These are phyloP conservation scores for Aspergillus carlsbadensis DNA, from an alignment of 495 filamentous ascomycete species.

Conservation along the genomic window DNA sequence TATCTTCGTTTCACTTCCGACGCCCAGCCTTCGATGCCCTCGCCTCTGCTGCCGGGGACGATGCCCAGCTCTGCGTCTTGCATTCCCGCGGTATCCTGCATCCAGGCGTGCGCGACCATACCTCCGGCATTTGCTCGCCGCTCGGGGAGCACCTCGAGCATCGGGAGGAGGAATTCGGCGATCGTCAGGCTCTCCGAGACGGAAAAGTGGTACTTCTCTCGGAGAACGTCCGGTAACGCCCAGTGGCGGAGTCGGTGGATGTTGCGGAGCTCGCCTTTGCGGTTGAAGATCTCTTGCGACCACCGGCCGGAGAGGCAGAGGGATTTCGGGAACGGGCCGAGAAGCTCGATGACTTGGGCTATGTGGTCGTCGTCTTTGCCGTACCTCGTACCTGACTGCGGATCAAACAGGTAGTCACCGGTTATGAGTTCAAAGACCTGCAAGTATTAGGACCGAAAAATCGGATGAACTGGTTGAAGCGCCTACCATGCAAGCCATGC, in stretches of 20 bases:
- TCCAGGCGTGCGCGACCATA: slow-evolving; percentile 80
- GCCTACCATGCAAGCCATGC: slow-evolving; percentile 97
- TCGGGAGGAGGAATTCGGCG: slow-evolving; percentile 82
- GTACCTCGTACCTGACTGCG: slow-evolving; percentile 98
- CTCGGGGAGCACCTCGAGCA: slow-evolving; percentile 87
- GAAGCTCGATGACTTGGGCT: slow-evolving; percentile 96
- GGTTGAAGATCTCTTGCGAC: slow-evolving; percentile 98
- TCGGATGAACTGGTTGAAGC: neutral
- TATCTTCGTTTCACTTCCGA: slow-evolving; percentile 83
- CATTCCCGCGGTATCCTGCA: slow-evolving; percentile 87
- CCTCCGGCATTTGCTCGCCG: slow-evolving; percentile 93
- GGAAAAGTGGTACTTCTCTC: slow-evolving; percentile 95
- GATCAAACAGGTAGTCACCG: slow-evolving; percentile 98
- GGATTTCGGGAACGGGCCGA: slow-evolving; percentile 89
- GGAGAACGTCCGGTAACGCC: slow-evolving; percentile 89
- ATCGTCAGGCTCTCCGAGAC: slow-evolving; percentile 75
- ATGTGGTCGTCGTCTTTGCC: slow-evolving; percentile 99
- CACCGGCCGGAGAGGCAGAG: slow-evolving; percentile 91
- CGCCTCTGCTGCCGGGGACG: slow-evolving; percentile 75
- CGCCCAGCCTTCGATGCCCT: slow-evolving; percentile 96
- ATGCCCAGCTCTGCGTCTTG: slow-evolving; percentile 69
- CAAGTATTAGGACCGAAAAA: neutral
- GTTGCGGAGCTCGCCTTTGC: slow-evolving; percentile 95
- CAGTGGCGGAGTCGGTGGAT: slow-evolving; percentile 97
- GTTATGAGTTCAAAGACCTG: slow-evolving; percentile 98